phyloP scores from a whole-genome alignment of 2,329 filamentous ascomycete species.

The Penicillium sp. region DNA sequence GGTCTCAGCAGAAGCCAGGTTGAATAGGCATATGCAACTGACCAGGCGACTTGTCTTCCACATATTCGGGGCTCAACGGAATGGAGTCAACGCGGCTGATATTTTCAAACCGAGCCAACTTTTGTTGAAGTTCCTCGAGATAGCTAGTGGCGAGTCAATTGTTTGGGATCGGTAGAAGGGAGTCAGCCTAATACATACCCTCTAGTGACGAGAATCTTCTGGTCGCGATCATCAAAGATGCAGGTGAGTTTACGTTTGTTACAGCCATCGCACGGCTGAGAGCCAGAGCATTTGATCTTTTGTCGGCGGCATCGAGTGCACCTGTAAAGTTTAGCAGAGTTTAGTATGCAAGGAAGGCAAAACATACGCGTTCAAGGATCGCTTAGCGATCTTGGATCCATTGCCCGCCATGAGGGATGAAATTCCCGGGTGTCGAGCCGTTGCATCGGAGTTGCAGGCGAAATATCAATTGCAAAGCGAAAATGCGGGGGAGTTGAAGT shows the following conservation, averaged over 20 bases:
- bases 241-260: conserved; percentile 41
- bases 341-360: background rate
- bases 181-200: conserved; percentile 40
- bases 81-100: conserved; percentile 12
- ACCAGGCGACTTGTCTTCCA: conserved; percentile 12
- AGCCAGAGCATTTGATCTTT: conserved; percentile 45
- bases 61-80: conserved; percentile 18
- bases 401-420: conserved; percentile 14
- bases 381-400: conserved; percentile 26
- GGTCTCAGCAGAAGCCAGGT: conserved; percentile 4
- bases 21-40: background rate
- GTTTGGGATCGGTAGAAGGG: no score
- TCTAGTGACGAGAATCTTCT: conserved; percentile 47
- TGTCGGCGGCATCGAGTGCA: conserved; percentile 44
- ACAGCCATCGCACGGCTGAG: conserved; percentile 43
- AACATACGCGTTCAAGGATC: conserved; percentile 31
- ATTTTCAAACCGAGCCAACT: conserved; percentile 21
- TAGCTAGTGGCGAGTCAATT: conserved; percentile 17
- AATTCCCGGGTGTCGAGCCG: conserved; percentile 4
- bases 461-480: conserved; percentile 4
- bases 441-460: conserved; percentile 1
- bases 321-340: conserved; percentile 22
- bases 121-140: conserved; percentile 35
- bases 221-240: conserved; percentile 44
- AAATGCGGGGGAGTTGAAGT: conserved; percentile 8